A percentile compares a stretch with the other conserved stretches of the same genome.
Evolutionary conservation across 208 protist species (phyloP).

Genomic region (Crithidia thermophila): DNA sequence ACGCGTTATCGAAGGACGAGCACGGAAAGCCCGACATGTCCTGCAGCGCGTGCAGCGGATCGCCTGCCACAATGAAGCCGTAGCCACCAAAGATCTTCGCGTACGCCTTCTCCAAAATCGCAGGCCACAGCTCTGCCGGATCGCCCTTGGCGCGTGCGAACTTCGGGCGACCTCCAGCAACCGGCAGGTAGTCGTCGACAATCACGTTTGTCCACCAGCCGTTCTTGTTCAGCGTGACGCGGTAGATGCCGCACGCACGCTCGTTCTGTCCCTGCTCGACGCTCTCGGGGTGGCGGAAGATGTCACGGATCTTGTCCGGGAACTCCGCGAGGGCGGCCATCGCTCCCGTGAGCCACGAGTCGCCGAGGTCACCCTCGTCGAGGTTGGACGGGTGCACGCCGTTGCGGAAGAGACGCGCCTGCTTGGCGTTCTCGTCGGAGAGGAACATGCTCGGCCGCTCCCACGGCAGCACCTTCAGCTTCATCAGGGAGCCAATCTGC

Average conservation of each 20-base stretch:
- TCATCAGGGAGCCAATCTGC: constrained; percentile 55
- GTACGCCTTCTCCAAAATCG: constrained; percentile 90
- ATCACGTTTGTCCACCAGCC: constrained; percentile 89
- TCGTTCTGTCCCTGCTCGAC: constrained; percentile 59
- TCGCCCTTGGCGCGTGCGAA: constrained; percentile 69
- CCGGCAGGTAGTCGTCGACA: constrained; percentile 89
- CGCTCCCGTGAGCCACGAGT: constrained; percentile 81
- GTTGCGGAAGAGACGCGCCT: constrained; percentile 78
- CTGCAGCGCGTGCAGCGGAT: constrained; percentile 73
- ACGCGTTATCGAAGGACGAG: constrained; percentile 71
- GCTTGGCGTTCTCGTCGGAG: constrained; percentile 64
- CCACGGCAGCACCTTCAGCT: constrained; percentile 79
- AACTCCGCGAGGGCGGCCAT: constrained; percentile 71
- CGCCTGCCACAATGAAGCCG: constrained; percentile 74
- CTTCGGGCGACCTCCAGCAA: constrained; percentile 54
- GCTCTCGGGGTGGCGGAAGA: constrained; percentile 76
- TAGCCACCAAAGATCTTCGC: constrained; percentile 87
- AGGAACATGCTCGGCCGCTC: constrained; percentile 82
- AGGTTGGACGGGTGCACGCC: constrained; percentile 76
- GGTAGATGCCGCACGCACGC: constrained; percentile 61
- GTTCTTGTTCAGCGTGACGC: constrained; percentile 86
- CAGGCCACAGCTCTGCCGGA: constrained; percentile 77
- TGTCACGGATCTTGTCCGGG: constrained; percentile 58
- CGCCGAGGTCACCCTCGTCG: constrained; percentile 78
- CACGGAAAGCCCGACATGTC: constrained; percentile 81